phyloP scores from a whole-genome alignment of 306 rosid species.

The Rosa persica region DNA sequence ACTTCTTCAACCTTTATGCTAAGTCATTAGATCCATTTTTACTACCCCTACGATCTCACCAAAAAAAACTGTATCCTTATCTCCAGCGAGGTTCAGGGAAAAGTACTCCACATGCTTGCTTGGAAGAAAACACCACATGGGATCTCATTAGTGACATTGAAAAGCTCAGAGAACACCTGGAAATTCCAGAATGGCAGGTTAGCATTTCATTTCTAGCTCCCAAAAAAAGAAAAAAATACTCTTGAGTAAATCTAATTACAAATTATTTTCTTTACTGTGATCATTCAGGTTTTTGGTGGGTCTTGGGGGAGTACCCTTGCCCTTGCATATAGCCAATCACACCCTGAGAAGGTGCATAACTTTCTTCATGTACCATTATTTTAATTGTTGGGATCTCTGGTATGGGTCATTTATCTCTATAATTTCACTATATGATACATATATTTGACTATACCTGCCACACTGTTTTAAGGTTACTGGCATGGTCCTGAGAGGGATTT shows the following conservation, averaged over 20 bases:
- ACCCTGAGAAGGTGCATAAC: conserved; percentile 73
- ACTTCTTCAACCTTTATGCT: conserved; percentile 25
- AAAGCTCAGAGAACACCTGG: conserved; percentile 81
- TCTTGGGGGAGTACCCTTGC: conserved; percentile 98
- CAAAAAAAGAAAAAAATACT: conserved; percentile 1
- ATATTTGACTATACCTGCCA: conserved; percentile 28
- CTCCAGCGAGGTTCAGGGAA: conserved; percentile 85
- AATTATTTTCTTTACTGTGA: conserved; percentile 22
- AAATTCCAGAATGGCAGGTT: conserved; percentile 97
- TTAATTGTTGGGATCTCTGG: conserved; percentile 16
- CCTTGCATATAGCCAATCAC: conserved; percentile 91
- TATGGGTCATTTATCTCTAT: neutral
- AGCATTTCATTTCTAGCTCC: conserved; percentile 22
- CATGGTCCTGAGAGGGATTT: conserved; percentile 81
- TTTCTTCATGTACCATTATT: conserved; percentile 3
- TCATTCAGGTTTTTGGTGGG: conserved; percentile 86
- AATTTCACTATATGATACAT: conserved; percentile 15
- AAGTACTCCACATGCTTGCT: conserved; percentile 96
- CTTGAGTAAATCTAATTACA: conserved; percentile 7
- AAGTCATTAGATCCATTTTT: neutral
- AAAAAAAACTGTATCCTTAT: conserved; percentile 26
- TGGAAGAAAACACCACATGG: conserved; percentile 93
- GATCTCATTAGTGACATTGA: conserved; percentile 85
- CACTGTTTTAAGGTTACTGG: conserved; percentile 76
- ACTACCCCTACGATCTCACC: conserved; percentile 6